A percentile compares a stretch with the other conserved stretches of the same genome.
Conservation (phyloP, 148 eudicot genomes). For the Cornus suecica region DNA sequence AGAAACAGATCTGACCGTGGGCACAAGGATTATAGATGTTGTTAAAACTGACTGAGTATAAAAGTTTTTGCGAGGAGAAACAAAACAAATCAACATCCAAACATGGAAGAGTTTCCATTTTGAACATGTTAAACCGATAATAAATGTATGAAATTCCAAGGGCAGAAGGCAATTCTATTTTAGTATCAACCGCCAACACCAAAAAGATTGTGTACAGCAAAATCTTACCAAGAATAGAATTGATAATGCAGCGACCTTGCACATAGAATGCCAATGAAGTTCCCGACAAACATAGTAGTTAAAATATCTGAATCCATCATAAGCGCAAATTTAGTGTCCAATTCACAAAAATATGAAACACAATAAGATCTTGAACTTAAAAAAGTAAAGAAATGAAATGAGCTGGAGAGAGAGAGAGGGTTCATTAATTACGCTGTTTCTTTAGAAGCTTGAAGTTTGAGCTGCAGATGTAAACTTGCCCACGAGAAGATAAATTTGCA, state of each 20-base stretch:
- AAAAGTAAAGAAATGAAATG: background rate
- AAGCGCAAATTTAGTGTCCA: slow-evolving; percentile 1
- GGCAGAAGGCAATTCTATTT: too few species aligned
- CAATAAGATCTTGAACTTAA: background rate
- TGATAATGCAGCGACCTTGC: slow-evolving; percentile 97
- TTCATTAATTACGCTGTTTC: slow-evolving; percentile 57
- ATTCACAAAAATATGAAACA: slow-evolving; percentile 4
- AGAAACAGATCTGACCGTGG: too few species aligned
- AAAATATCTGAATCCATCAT: slow-evolving; percentile 62
- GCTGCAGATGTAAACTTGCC: slow-evolving; percentile 28
- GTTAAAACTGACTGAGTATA: too few species aligned
- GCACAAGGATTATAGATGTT: too few species aligned
- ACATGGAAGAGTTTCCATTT: too few species aligned
- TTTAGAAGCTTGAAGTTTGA: slow-evolving; percentile 39
- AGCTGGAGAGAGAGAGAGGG: background rate
- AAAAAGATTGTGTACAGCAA: background rate
- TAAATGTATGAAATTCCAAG: too few species aligned
- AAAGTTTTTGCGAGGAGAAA: too few species aligned
- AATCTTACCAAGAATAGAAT: slow-evolving; percentile 90
- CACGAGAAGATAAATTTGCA: slow-evolving; percentile 36
- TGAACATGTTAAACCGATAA: too few species aligned
- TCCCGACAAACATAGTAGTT: slow-evolving; percentile 82
- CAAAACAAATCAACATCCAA: too few species aligned
- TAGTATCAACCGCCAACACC: too few species aligned
- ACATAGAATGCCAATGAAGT: slow-evolving; percentile 85